Base-by-base conservation (phyloP, 768 basidiomycete genomes). In the Calocera viscosa region DNA sequence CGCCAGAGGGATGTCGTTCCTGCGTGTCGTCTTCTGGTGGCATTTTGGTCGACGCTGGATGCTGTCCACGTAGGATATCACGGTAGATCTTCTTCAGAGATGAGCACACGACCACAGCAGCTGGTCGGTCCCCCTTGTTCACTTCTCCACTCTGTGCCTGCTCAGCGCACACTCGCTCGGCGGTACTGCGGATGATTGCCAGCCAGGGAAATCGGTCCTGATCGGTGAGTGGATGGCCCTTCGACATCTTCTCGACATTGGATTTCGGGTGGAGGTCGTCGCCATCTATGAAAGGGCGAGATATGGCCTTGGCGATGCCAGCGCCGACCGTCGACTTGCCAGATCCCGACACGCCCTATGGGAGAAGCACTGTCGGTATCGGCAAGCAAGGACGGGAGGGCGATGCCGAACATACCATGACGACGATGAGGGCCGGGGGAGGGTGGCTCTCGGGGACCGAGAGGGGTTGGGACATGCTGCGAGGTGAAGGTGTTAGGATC, bases 191-290 rank as follows among this genome's bases (percentile, higher is more conserved):
- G 64, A 96, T 86, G 53, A 81, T 75, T 66, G 81, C 81, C 2
- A 98, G 81, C 94, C 95, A 97, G 0, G 94, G 92, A 70, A 83
- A 80, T 22, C 93, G 86, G 74, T 96, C 94, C 1, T 78, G 82
- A 72, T 96, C 94, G 1, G 80, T 86, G 70, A 98, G 78, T 2
- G 93, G 88, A 26, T 79, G 76, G 0, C 92, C 92, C 1, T 77
- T 73, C 2, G 84, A 77, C 94, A 97, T 96, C 82, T 97, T 98
- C 32, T 83, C 86, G 43, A 95, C 83, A 75, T 95, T 95, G 14
- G 82, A 75, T 26, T 79, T 72, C 0, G 94, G 89, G 73, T 97
- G 94, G 32, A 96, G 80, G 69, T 89, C 86, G 74, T 96, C 94
- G 32, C 89, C 94, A 72, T 97, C 94, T 68, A 92, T 78, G 77